A percentile compares a stretch with the other conserved stretches of the same genome.
These are phyloP conservation scores for Alloteropsis semialata DNA, from an alignment of 176 grass and related monocot genomes.

Conservation along the genomic window DNA sequence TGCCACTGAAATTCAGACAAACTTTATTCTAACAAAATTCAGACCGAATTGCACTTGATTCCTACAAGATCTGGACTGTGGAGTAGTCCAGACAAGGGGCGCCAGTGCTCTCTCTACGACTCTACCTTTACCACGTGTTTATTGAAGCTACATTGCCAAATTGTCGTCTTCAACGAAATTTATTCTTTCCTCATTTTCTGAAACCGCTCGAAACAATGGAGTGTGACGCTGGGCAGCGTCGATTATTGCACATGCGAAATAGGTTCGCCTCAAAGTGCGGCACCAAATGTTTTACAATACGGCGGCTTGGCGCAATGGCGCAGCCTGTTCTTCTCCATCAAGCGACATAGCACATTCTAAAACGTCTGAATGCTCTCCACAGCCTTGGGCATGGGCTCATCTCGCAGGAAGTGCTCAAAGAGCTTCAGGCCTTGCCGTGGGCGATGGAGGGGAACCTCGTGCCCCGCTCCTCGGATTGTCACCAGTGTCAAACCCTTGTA, in stretches of 20 bases:
- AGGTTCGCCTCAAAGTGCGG: background rate
- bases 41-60: too few relatives aligned
- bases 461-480: conserved; percentile 52
- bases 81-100: too few relatives aligned
- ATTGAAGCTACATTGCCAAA: too few relatives aligned
- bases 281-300: background rate
- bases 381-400: conserved; percentile 51
- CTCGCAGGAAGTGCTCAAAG: conserved; percentile 59
- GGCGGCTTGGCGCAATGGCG: background rate
- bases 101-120: too few relatives aligned
- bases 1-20: too few relatives aligned
- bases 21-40: too few relatives aligned
- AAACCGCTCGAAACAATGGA: background rate
- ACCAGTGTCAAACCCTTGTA: conserved; percentile 60
- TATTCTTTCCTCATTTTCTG: background rate
- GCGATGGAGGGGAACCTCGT: conserved; percentile 71
- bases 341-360: conserved; percentile 1
- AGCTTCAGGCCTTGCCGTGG: conserved; percentile 55
- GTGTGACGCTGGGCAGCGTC: background rate
- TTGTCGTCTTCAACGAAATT: background rate
- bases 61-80: too few relatives aligned
- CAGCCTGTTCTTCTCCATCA: background rate
- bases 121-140: too few relatives aligned
- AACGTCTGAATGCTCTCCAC: conserved; percentile 27
- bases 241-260: conserved; percentile 6